phyloP scores from a whole-genome alignment of 176 grass and related monocot genomes.

The Pharus latifolius region DNA sequence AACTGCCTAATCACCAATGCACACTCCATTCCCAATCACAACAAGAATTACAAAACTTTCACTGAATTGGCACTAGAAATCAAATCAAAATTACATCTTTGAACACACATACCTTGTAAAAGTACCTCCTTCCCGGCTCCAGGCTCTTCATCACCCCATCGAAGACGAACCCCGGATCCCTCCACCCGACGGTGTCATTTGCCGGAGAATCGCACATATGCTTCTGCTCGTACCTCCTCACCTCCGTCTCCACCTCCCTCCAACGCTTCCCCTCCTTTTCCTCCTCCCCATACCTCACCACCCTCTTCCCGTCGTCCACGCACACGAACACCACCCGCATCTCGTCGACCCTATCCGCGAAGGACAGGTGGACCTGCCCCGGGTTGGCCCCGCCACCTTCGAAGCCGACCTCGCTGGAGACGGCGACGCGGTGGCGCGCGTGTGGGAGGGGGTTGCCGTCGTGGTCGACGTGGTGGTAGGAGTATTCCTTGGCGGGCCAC shows the following conservation, averaged over 20 bases:
- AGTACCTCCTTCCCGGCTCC: conserved; percentile 59
- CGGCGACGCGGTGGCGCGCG: conserved; percentile 52
- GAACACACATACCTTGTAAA: conserved; percentile 58
- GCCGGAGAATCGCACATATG: conserved; percentile 84
- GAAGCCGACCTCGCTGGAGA: conserved; percentile 40
- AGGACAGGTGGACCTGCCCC: conserved; percentile 77
- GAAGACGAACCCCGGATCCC: conserved; percentile 93
- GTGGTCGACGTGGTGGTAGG: conserved; percentile 58
- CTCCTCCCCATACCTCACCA: conserved; percentile 56
- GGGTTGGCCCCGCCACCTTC: conserved; percentile 19
- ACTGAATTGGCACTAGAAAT: neutral
- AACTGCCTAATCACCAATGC: neutral
- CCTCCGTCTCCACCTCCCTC: conserved; percentile 41
- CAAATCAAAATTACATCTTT: neutral
- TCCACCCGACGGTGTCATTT: conserved; percentile 66
- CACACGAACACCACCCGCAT: conserved; percentile 88
- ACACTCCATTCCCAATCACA: no score
- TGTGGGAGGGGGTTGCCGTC: conserved; percentile 69
- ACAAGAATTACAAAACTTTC: no score
- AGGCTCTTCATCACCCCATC: conserved; percentile 75
- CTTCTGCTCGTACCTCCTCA: conserved; percentile 69
- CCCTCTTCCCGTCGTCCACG: conserved; percentile 38
- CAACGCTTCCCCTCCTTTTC: conserved; percentile 15
- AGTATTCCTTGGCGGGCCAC: conserved; percentile 62
- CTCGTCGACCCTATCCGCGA: conserved; percentile 65